These are phyloP conservation scores for Hirsutella thompsonii DNA, from an alignment of 2,329 filamentous ascomycete species.

Conservation along the genomic window DNA sequence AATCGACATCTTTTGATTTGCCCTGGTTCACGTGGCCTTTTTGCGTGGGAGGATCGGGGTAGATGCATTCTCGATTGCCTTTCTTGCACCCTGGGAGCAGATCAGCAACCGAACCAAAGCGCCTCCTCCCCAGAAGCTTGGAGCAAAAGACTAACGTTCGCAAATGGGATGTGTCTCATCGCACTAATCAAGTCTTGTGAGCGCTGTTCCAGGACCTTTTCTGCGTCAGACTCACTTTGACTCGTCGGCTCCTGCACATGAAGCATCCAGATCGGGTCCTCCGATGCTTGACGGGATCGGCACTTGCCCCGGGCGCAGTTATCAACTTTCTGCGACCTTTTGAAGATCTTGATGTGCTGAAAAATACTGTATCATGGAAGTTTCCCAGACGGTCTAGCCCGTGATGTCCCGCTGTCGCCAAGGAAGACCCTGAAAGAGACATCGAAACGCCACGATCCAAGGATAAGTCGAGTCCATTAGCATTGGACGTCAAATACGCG, in stretches of 20 bases:
- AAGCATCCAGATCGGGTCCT: constrained; percentile 88
- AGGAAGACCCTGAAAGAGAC: constrained; percentile 16
- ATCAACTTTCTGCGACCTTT: constrained; percentile 38
- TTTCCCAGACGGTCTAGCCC: constrained; percentile 35
- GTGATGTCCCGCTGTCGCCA: constrained; percentile 28
- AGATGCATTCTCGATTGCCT: constrained; percentile 79
- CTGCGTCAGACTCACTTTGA: constrained; percentile 46
- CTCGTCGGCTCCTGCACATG: constrained; percentile 77
- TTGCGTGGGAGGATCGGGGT: constrained; percentile 55
- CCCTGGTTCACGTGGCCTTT: constrained; percentile 18
- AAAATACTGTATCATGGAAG: constrained; percentile 35
- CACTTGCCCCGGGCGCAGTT: constrained; percentile 27
- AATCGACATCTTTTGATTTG: constrained; percentile 24
- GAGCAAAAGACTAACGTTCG: constrained; percentile 43
- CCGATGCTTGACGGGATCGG: constrained; percentile 75
- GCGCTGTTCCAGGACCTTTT: constrained; percentile 1
- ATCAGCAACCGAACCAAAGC: neutral
- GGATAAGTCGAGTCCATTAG: constrained; percentile 26
- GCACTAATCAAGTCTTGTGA: constrained; percentile 44
- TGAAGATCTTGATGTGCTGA: constrained; percentile 32
- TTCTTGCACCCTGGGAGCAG: constrained; percentile 64
- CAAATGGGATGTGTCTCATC: constrained; percentile 82
- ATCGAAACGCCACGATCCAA: constrained; percentile 19
- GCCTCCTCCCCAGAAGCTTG: neutral
- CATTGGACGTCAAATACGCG: constrained; percentile 22